Evolutionary conservation across 192 early-diverging fungal genomes (phyloP).

Genomic region (Gaertneriomyces sp.): DNA sequence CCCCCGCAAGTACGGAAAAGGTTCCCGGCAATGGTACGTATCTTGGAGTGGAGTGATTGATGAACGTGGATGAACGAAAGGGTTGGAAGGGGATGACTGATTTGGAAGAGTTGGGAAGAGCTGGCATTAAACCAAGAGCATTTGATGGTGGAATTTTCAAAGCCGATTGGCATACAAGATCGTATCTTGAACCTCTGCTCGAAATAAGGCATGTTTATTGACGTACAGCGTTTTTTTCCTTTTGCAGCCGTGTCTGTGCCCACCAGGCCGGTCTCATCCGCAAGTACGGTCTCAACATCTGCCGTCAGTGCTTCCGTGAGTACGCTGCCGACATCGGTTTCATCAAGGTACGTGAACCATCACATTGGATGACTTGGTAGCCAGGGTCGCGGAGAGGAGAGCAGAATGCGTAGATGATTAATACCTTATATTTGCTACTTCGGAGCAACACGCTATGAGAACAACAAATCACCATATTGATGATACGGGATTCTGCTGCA

Average conservation of each 20-base stretch:
- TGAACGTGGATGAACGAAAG: neutral
- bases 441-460: too few species aligned
- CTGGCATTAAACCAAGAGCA: too few species aligned
- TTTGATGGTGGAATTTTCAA: too few species aligned
- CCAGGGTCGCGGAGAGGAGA: too few species aligned
- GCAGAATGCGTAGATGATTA: too few species aligned
- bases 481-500: too few species aligned
- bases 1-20: constrained; percentile 95
- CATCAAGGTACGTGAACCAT: constrained; percentile 69
- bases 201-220: neutral
- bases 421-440: too few species aligned
- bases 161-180: too few species aligned
- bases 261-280: constrained; percentile 99
- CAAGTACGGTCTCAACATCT: constrained; percentile 98
- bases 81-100: neutral
- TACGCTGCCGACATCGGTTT: constrained; percentile 97
- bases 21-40: constrained; percentile 89
- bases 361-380: too few species aligned
- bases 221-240: neutral
- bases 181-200: too few species aligned
- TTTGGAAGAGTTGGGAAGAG: neutral
- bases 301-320: constrained; percentile 99
- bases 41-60: neutral
- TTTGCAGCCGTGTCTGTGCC: constrained; percentile 86
- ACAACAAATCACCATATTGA: too few species aligned